Base-by-base conservation (phyloP, 1,139 yeast genomes). In the Yamadazyma kanchanaburiensis region DNA sequence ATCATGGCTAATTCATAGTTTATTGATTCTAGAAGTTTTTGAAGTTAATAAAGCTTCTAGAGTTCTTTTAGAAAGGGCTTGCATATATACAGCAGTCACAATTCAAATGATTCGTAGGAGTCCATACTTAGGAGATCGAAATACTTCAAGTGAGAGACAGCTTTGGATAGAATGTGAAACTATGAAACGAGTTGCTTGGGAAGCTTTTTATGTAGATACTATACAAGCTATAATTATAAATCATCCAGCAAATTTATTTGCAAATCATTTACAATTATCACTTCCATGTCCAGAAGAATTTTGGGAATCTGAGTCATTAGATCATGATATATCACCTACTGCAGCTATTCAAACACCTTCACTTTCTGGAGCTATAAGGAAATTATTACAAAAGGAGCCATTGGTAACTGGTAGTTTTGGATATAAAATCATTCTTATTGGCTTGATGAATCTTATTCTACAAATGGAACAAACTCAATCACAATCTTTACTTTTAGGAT, bases 41-140 rank as follows among this genome's bases (percentile, higher is more conserved):
- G 94, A 83, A 47, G 70, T 77, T 35, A 45, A 50, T 5, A 43
- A 46, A 22, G 51, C 77, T 22, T 55, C 64, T 38, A 55, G 83
- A 32, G 53, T 53, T 14, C 51, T 80, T 32, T 89, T 82, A 48
- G 89, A 82, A 46, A 54, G 94, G 26, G 82, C 84, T 0, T 80
- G 75, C 45, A 60, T 83, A 6, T 87, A 83, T 43, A 88, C 81
- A 49, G 89, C 86, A 4, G 72, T 86, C 0, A 77, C 83, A 4
- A 72, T 81, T 22, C 91, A 83, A 51, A 52, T 83, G 21, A 55
- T 83, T 21, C 59, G 89, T 38, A 62, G 91, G 43, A 75, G 81
- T 5, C 83, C 89, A 0, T 71, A 79, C 2, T 50, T 82, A 21
- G 84, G 82, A 10, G 83, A 83, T 1, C n/a, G 78, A 76, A 40